Conservation (phyloP, 139 green algal species). For the Monoraphidium neglectum region DNA sequence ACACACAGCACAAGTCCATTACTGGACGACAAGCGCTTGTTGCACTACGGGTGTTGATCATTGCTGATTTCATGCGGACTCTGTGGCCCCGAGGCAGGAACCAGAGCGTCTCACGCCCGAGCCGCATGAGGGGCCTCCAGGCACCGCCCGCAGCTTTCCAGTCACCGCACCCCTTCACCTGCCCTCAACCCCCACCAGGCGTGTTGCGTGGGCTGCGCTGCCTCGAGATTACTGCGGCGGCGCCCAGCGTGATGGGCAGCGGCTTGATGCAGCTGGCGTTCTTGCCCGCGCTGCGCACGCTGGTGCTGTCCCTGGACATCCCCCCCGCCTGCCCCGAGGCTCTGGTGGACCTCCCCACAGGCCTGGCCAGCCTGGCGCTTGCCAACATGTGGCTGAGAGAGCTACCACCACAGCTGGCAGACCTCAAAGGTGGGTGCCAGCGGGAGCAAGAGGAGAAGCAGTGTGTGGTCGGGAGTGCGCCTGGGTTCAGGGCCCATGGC, state of each 20-base stretch:
- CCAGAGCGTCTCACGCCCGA: no score
- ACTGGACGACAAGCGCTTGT: no score
- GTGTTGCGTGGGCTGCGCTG: not conserved
- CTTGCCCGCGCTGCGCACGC: not conserved
- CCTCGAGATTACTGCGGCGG: slow-evolving; percentile 13
- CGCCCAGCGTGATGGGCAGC: slow-evolving; percentile 1
- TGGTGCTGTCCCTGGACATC: slow-evolving; percentile 23
- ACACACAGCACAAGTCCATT: no score
- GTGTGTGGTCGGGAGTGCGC: no score
- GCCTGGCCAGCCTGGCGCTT: slow-evolving; percentile 15
- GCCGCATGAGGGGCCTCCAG: no score
- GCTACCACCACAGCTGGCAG: slow-evolving; percentile 6
- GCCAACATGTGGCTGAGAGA: slow-evolving; percentile 26
- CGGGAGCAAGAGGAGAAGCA: no score
- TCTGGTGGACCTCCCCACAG: slow-evolving; percentile 15
- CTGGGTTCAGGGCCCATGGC: no score
- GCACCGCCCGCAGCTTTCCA: no score
- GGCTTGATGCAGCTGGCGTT: slow-evolving; percentile 22
- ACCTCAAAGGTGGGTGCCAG: slow-evolving; percentile 15
- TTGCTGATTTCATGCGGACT: no score
- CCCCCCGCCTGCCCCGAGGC: slow-evolving; percentile 5
- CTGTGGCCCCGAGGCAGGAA: no score
- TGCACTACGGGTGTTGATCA: no score
- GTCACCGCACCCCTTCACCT: no score
- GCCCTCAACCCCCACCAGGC: not conserved